Evolutionary conservation across 768 basidiomycete species (phyloP).

Genomic region (Tricholoma saponaceum): DNA sequence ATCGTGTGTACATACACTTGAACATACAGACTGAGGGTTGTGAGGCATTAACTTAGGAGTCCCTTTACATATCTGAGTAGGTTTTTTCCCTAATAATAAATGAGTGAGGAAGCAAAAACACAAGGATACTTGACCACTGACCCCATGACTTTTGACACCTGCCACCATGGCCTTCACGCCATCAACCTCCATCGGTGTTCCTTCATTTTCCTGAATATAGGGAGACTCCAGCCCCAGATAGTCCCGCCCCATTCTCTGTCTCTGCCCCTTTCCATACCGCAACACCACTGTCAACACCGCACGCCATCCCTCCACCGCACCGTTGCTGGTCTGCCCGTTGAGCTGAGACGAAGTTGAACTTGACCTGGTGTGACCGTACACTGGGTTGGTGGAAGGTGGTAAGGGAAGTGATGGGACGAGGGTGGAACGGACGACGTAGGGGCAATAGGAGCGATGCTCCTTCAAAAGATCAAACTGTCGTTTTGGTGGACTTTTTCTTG

Average conservation of each 20-base stretch:
- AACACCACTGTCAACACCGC: constrained; percentile 68
- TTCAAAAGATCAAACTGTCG: constrained; percentile 70
- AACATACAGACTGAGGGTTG: not conserved
- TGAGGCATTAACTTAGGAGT: constrained; percentile 45
- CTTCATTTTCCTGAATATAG: constrained; percentile 11
- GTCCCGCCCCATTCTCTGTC: constrained; percentile 36
- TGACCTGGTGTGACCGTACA: constrained; percentile 15
- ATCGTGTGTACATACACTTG: not conserved
- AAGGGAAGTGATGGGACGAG: constrained; percentile 53
- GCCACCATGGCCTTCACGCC: constrained; percentile 72
- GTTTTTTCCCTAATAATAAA: constrained; percentile 53
- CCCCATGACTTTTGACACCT: constrained; percentile 71
- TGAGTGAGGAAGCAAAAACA: not conserved
- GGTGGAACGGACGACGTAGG: constrained; percentile 75
- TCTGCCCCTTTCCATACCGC: constrained; percentile 61
- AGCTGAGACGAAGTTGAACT: constrained; percentile 28
- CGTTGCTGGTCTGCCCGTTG: constrained; percentile 20
- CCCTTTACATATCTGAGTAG: constrained; percentile 69
- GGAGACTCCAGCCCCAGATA: constrained; percentile 12
- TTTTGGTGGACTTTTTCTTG: constrained; percentile 15
- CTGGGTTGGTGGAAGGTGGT: constrained; percentile 17
- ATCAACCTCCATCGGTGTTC: constrained; percentile 35
- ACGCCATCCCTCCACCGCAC: constrained; percentile 69
- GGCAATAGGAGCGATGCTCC: constrained; percentile 84
- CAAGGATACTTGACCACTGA: constrained; percentile 32